Percentiles rank a stretch among this genome's conserved stretches.
Evolutionary conservation across 2,329 filamentous ascomycete genomes (phyloP).

Genomic region (Xylariomycetidae sp.): DNA sequence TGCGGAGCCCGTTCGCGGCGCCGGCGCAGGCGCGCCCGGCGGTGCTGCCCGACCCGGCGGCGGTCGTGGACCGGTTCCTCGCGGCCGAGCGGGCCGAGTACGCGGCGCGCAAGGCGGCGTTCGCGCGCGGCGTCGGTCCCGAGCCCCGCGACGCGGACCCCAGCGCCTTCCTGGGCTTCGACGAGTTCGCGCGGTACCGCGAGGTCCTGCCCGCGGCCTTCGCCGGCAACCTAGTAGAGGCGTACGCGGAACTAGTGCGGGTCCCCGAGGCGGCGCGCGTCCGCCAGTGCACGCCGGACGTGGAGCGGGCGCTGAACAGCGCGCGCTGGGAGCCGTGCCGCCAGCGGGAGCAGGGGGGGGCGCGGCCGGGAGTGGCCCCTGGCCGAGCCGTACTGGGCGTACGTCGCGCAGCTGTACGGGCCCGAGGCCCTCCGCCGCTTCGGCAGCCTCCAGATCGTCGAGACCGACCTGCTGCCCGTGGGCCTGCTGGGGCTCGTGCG

Average conservation of each 20-base stretch:
- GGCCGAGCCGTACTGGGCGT: constrained; percentile 41
- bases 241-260: constrained; percentile 22
- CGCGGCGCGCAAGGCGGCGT: constrained; percentile 27
- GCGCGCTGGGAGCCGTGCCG: neutral
- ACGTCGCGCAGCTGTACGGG: constrained; percentile 40
- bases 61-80: constrained; percentile 26
- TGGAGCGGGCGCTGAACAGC: no score
- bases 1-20: constrained; percentile 39
- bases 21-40: constrained; percentile 33
- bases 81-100: constrained; percentile 30
- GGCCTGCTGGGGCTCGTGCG: constrained; percentile 40
- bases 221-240: constrained; percentile 20
- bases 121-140: constrained; percentile 19
- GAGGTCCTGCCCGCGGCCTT: constrained; percentile 16
- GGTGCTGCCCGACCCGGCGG: constrained; percentile 18
- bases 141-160: constrained; percentile 10
- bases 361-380: constrained; percentile 21
- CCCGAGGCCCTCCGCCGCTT: constrained; percentile 37
- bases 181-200: constrained; percentile 37
- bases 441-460: constrained; percentile 39
- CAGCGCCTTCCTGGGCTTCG: constrained; percentile 36
- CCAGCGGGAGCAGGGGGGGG: constrained; percentile 10
- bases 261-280: neutral
- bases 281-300: neutral
- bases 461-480: constrained; percentile 38